A percentile compares a stretch with the other conserved stretches of the same genome.
These are phyloP conservation scores for Tetrahymena malaccensis DNA, from an alignment of 73 alveolate species.

Conservation along the genomic window DNA sequence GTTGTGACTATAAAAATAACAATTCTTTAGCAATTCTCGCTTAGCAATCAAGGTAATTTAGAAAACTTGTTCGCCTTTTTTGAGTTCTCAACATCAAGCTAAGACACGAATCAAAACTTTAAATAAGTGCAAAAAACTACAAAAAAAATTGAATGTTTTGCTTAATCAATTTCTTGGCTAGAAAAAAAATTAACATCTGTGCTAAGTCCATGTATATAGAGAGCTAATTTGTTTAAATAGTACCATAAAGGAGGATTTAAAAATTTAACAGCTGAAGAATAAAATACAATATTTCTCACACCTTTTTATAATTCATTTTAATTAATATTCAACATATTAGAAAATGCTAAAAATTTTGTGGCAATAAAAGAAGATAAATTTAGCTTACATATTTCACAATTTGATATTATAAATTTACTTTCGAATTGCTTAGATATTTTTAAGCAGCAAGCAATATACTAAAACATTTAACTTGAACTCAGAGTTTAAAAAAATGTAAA, in stretches of 20 bases:
- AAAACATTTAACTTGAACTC: neutral
- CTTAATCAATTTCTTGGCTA: neutral
- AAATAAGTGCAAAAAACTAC: neutral
- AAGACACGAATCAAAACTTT: neutral
- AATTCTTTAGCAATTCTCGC: neutral
- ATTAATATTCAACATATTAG: neutral
- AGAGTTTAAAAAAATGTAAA: neutral
- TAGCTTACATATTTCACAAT: neutral
- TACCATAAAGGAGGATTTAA: neutral
- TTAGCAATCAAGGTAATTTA: neutral
- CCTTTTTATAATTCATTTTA: neutral
- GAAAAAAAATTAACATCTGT: neutral
- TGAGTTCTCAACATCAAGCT: neutral
- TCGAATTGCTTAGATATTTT: neutral
- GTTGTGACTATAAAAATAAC: neutral
- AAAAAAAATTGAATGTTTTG: neutral
- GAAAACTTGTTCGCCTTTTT: neutral
- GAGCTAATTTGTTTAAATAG: neutral
- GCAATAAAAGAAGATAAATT: neutral
- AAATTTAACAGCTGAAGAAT: neutral
- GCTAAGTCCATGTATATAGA: neutral
- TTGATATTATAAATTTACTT: neutral
- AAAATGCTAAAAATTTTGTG: neutral
- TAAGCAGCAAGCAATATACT: neutral
- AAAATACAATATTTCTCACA: neutral